Base-by-base conservation (phyloP, 495 filamentous ascomycete species). In the Lasiosphaeria ovina region DNA sequence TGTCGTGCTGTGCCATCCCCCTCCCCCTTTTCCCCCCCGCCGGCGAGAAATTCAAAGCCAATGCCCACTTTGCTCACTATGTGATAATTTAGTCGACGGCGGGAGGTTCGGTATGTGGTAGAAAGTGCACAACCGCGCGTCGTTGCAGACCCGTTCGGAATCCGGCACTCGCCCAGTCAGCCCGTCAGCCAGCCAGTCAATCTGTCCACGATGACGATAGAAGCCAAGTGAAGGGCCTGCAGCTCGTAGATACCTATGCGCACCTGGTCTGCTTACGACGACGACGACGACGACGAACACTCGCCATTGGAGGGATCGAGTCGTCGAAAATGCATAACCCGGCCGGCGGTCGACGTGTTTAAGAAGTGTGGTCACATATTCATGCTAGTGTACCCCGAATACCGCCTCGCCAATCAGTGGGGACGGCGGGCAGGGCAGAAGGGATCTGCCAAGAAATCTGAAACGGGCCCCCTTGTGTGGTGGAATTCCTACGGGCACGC, bases 361-460 rank as follows among this genome's bases (percentile, higher is more conserved):
- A 66, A 60, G 56, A 62, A 57, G 53, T 55, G 57, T 54, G 56
- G 49, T 62, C 57, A 62, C 48, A 54, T 38, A 57, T 62, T 55
- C 51, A 65, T 65, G 59, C 59, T 44, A 44, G 36, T 38, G 36
- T 44, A 32, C 6, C 48, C 36, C 47, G 42, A 33, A 51, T 34
- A 54, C 9, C 8, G 48, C 53, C 55, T 52, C 31, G 17, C 59
- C 63, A 65, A 65, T 65, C 62, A 60, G 32, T 38, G 32, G 40
- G 45, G 33, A 49, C 6, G 35, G 48, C 14, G 44, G 12, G 36
- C 49, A 50, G n/a, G 34, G n/a, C 45, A 50, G 32, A 56, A 49
- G 56, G 57, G 57, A 56, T 60, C 60, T 63, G 38, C 17, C 54
- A 51, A 35, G 58, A 35, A 52, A 63, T 58, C 64, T 66, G 64